Percentiles rank a stretch among this genome's conserved stretches.
Evolutionary conservation across 2,329 filamentous ascomycete genomes (phyloP).

Genomic region (Fusarium verrucosum): DNA sequence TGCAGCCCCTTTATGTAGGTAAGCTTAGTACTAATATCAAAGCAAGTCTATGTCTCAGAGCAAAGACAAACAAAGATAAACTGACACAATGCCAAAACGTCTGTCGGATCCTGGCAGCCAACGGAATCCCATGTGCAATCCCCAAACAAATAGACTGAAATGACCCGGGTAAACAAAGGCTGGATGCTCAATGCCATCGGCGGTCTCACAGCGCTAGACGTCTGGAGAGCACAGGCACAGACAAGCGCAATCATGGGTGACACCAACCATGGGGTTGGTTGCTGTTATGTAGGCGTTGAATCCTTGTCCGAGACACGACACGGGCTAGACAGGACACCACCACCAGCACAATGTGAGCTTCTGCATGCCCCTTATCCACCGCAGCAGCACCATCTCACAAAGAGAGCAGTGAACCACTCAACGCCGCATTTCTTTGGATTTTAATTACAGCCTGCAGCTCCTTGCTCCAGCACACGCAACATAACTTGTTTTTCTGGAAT

Average conservation of each 20-base stretch:
- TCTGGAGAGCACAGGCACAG: constrained; percentile 16
- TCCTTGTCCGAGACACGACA: constrained; percentile 37
- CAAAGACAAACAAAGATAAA: not conserved
- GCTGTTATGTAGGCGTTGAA: constrained; percentile 34
- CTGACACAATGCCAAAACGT: constrained; percentile 1
- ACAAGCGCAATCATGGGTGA: constrained; percentile 37
- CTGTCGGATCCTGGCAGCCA: not conserved
- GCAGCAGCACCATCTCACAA: constrained; percentile 36
- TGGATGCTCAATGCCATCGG: constrained; percentile 28
- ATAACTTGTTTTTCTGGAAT: constrained; percentile 16
- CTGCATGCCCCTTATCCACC: constrained; percentile 45
- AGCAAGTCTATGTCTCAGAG: not conserved
- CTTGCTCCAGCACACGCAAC: constrained; percentile 2
- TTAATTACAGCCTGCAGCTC: constrained; percentile 41
- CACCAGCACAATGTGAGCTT: constrained; percentile 31
- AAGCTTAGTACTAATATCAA: not conserved
- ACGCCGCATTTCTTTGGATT: constrained; percentile 24
- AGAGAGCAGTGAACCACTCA: constrained; percentile 23
- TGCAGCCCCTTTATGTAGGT: constrained; percentile 18
- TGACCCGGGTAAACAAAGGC: not conserved
- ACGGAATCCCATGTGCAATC: not conserved
- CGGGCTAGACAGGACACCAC: not conserved
- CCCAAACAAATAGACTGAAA: not conserved
- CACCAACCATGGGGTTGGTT: constrained; percentile 44
- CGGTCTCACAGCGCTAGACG: constrained; percentile 38